Percentiles rank a stretch among this genome's conserved stretches.
Evolutionary conservation across 1,139 yeast genomes (phyloP).

Genomic region (Barnettozyma hawaiiensis): DNA sequence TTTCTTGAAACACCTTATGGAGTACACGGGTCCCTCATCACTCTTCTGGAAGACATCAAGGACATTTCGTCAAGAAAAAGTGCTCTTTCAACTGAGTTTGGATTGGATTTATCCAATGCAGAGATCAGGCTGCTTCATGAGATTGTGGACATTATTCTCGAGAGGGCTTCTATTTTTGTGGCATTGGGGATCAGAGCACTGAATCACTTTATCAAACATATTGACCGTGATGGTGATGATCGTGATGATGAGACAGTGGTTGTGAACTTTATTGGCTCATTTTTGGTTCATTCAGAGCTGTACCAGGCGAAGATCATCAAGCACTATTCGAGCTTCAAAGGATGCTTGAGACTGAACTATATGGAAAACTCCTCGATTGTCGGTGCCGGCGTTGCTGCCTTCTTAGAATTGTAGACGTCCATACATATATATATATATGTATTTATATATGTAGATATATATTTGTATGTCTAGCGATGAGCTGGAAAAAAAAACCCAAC

Average conservation of each 20-base stretch:
- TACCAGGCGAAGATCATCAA: slow-evolving; percentile 23
- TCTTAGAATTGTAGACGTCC: neutral
- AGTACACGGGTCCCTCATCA: slow-evolving; percentile 25
- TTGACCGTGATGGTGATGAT: neutral
- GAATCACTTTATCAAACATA: slow-evolving; percentile 11
- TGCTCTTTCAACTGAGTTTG: neutral
- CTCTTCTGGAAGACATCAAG: slow-evolving; percentile 13
- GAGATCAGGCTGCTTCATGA: slow-evolving; percentile 3
- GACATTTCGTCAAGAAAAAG: neutral
- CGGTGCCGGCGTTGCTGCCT: slow-evolving; percentile 28
- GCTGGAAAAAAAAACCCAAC: too few relatives aligned
- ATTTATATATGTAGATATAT: too few relatives aligned
- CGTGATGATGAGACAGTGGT: slow-evolving; percentile 3
- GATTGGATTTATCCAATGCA: neutral
- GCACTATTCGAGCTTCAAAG: slow-evolving; percentile 17
- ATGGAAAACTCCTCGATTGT: slow-evolving; percentile 27
- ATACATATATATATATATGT: too few relatives aligned
- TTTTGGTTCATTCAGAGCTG: slow-evolving; percentile 24
- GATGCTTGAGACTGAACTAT: slow-evolving; percentile 19
- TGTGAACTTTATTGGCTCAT: slow-evolving; percentile 32
- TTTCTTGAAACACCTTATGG: slow-evolving; percentile 1
- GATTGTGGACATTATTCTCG: slow-evolving; percentile 4
- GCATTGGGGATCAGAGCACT: slow-evolving; percentile 25
- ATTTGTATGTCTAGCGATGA: too few relatives aligned
- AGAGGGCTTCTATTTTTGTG: slow-evolving; percentile 26